Evolutionary conservation across 2,329 filamentous ascomycete species (phyloP), one percentile per base, ranked within the genome.

Genomic region (Chaetomiaceae sp.): DNA sequence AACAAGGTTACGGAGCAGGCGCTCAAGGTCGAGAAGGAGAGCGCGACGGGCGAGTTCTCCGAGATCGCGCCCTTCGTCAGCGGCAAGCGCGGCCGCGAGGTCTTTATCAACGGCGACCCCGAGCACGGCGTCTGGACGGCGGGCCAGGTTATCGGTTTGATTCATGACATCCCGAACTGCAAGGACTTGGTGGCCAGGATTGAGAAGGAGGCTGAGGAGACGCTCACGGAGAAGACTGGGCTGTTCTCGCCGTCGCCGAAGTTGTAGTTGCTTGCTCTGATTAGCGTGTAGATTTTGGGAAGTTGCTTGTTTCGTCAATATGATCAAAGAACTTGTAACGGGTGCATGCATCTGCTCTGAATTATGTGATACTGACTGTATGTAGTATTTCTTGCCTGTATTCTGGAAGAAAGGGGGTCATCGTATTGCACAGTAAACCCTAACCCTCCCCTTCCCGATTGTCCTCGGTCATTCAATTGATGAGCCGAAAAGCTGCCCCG

Each of bases 81-180:
- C 66, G 93, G 93, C 5, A 87, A 95, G 79, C 78, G 93, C 57
- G 93, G 93, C 27, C 80, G 88, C 55, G 80, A 96, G 74, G 93
- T 97, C 5, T 97, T 96, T 69, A 65, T 91, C 58, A 95, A 91
- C 55, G 93, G 93, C 16, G 93, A 99, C 65, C 81, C 87, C 47
- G 87, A 99, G 63, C 89, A 82, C 66, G 93, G 93, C 48, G 91
- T 96, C 34, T 99, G 93, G 93, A 97, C 93, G 17, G 90, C 92
- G 8, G 93, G 93, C 10, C 92, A 96, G 68, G 92, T 97, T 59
- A 96, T 99, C 58, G 88, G 88, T 5, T 68, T 93, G 50, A 93
- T 93, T 55, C 82, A 92, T 60, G 88, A 93, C 62, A 87, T 91
- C 48, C 87, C 87, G 8, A 88, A 85, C 0, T 92, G 88, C 63